A percentile compares a stretch with the other conserved stretches of the same genome.
Evolutionary conservation across 768 basidiomycete species (phyloP).

Genomic region (Mycena crocata): DNA sequence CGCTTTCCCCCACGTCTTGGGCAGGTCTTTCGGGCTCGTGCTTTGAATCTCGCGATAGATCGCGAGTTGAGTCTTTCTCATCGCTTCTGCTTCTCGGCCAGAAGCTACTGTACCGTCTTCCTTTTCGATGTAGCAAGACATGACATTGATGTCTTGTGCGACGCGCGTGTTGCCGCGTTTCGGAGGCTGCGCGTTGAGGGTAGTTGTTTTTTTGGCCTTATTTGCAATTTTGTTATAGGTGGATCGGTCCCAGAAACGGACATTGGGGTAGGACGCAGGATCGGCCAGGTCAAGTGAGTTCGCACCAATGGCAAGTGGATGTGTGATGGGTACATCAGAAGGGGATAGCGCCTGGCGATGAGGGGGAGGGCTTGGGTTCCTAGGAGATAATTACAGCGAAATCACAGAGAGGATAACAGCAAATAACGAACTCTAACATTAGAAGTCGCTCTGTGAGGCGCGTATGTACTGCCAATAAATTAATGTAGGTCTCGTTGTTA

Average conservation of each 20-base stretch:
- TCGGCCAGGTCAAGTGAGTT: not conserved
- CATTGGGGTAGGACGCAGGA: not conserved
- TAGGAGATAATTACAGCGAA: not conserved
- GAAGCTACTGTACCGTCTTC: not conserved
- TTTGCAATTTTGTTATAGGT: not conserved
- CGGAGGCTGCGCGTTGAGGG: not conserved
- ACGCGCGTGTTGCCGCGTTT: conserved; percentile 1
- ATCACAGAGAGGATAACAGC: not conserved
- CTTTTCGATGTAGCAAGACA: not conserved
- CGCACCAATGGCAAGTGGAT: not conserved
- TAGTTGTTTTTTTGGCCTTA: not conserved
- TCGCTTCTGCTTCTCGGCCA: not conserved
- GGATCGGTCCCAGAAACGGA: not conserved
- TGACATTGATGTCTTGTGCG: conserved; percentile 1
- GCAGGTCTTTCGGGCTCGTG: not conserved
- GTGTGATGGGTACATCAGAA: too few relatives aligned
- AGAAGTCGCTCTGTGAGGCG: not conserved
- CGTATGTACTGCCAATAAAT: not conserved
- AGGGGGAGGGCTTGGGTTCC: not conserved
- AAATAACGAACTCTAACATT: not conserved
- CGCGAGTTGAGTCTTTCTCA: not conserved
- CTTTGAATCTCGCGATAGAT: not conserved
- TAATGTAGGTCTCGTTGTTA: not conserved
- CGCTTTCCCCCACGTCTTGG: not conserved
- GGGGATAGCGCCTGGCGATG: too few relatives aligned